Conservation (phyloP, 2,329 filamentous ascomycete species). For the Ustilaginoidea virens region DNA sequence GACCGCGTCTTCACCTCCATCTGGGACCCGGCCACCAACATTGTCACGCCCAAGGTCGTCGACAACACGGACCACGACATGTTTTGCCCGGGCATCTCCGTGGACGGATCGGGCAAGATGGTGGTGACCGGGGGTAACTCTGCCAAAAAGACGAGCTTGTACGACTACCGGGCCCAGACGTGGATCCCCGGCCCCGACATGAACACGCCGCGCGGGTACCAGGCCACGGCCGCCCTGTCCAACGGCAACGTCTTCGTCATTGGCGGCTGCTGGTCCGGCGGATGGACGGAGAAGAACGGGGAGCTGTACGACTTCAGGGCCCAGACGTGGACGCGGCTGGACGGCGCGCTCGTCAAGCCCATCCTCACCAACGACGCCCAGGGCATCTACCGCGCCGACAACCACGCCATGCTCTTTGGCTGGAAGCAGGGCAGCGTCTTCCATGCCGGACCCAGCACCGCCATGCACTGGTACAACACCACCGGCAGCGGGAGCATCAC, state of each 20-base stretch:
- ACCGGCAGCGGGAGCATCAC: slow-evolving; percentile 22
- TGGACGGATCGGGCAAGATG: slow-evolving; percentile 30
- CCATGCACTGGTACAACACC: slow-evolving; percentile 40
- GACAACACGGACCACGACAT: slow-evolving; percentile 34
- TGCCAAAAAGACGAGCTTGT: slow-evolving; percentile 31
- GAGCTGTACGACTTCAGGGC: slow-evolving; percentile 33
- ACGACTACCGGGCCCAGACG: slow-evolving; percentile 19
- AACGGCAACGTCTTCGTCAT: slow-evolving; percentile 42
- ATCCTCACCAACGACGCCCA: slow-evolving; percentile 34
- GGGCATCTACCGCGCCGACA: slow-evolving; percentile 29
- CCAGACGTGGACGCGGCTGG: slow-evolving; percentile 30
- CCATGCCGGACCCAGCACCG: slow-evolving; percentile 7
- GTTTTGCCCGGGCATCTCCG: slow-evolving; percentile 34
- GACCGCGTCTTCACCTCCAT: slow-evolving; percentile 7
- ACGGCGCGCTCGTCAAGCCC: slow-evolving; percentile 25
- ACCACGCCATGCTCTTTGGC: slow-evolving; percentile 6
- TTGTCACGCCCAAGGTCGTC: slow-evolving; percentile 13
- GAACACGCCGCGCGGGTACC: slow-evolving; percentile 33
- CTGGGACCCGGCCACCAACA: slow-evolving; percentile 7
- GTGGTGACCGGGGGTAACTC: slow-evolving; percentile 38
- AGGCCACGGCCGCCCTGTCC: slow-evolving; percentile 31
- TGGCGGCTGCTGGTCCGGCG: slow-evolving; percentile 37
- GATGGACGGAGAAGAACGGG: slow-evolving; percentile 33
- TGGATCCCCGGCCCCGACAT: slow-evolving; percentile 27
- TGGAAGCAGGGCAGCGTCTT: slow-evolving; percentile 13